Conservation (phyloP, 768 basidiomycete species). For the Roridomyces roridus region DNA sequence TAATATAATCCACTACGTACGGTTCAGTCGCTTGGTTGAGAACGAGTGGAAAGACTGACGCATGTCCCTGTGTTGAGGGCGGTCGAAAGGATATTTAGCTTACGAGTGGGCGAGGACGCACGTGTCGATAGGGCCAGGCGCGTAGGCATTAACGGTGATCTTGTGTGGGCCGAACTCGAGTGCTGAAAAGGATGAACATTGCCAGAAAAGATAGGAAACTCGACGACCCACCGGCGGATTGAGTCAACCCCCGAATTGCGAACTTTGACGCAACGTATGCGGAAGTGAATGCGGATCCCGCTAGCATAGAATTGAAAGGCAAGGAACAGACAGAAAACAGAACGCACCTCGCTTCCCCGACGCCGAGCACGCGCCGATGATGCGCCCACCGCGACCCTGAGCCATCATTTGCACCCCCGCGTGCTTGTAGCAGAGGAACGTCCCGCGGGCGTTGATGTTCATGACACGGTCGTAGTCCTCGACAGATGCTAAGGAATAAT, state of each 20-base stretch:
- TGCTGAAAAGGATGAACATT: neutral
- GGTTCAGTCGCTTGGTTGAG: too few relatives aligned
- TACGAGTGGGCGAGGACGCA: too few relatives aligned
- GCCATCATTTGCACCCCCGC: slow-evolving; percentile 44
- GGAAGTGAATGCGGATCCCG: slow-evolving; percentile 1
- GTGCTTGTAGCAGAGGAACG: slow-evolving; percentile 44
- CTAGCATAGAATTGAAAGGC: too few relatives aligned
- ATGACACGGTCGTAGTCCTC: slow-evolving; percentile 33
- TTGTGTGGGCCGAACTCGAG: neutral
- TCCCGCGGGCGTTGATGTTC: slow-evolving; percentile 36
- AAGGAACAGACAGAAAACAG: neutral
- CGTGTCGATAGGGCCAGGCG: neutral
- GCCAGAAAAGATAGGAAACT: too few relatives aligned
- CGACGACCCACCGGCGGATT: slow-evolving; percentile 2
- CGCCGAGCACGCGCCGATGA: slow-evolving; percentile 36
- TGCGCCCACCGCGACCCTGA: slow-evolving; percentile 43
- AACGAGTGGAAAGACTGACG: neutral
- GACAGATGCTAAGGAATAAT: neutral
- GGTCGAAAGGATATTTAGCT: too few relatives aligned
- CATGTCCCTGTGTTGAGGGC: neutral
- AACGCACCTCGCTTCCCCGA: slow-evolving; percentile 18
- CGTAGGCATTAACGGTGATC: slow-evolving; percentile 5
- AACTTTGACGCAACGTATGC: slow-evolving; percentile 38
- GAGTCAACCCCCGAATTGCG: slow-evolving; percentile 18
- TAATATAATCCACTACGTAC: too few relatives aligned